Evolutionary conservation across 768 basidiomycete genomes (phyloP).

Genomic region (Austroboletus eburneus): DNA sequence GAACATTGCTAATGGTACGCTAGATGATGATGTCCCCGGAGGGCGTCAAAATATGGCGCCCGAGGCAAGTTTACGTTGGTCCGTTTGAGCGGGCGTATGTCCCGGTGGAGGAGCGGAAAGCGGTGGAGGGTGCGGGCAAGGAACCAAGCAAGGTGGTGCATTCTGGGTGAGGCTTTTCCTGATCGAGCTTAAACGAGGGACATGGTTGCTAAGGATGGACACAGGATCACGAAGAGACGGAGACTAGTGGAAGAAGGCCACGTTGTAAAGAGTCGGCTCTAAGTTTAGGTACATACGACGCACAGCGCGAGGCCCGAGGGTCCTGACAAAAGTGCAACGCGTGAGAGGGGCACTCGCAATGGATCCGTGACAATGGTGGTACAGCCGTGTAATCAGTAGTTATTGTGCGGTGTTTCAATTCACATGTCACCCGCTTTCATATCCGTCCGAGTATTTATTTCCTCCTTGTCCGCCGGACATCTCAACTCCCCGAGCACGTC

Average conservation of each 20-base stretch:
- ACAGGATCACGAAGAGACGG: conserved; percentile 31
- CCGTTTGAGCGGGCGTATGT: conserved; percentile 71
- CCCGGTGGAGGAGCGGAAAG: conserved; percentile 51
- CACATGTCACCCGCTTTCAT: conserved; percentile 7
- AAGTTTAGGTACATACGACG: background rate
- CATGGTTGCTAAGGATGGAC: conserved; percentile 1
- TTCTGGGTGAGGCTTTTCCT: conserved; percentile 59
- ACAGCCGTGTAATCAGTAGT: too few species aligned
- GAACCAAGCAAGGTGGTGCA: conserved; percentile 63
- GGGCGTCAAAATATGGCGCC: conserved; percentile 93
- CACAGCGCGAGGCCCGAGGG: too few species aligned
- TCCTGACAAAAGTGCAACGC: too few species aligned
- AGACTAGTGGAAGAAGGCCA: conserved; percentile 25
- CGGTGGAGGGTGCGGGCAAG: conserved; percentile 51
- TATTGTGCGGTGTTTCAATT: conserved; percentile 22
- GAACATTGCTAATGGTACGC: conserved; percentile 4
- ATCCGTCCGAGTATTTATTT: conserved; percentile 16
- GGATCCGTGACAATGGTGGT: too few species aligned
- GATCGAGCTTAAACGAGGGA: background rate
- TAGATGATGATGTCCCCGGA: conserved; percentile 90
- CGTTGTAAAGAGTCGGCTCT: conserved; percentile 28
- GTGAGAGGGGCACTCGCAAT: too few species aligned
- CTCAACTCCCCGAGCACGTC: conserved; percentile 21
- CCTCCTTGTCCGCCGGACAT: background rate
- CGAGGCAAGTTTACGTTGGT: conserved; percentile 83